Percentiles rank a stretch among this genome's conserved stretches.
phyloP scores from a whole-genome alignment of 306 rosid genomes.

The Vicia sativa region DNA sequence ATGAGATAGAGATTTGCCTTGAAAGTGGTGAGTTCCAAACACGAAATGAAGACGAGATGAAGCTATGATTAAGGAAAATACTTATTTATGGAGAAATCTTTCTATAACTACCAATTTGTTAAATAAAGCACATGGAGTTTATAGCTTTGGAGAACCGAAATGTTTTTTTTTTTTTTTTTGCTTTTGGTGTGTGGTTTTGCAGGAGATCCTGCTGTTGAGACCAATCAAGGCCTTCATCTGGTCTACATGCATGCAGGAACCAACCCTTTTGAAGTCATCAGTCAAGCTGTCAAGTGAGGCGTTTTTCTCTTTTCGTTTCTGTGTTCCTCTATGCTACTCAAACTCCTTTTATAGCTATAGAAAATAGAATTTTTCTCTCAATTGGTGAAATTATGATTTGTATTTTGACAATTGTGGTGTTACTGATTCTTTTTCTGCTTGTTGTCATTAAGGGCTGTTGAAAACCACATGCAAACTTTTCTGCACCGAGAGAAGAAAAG shows the following conservation, averaged over 20 bases:
- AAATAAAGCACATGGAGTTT: too few relatives aligned
- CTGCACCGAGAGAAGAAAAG: neutral
- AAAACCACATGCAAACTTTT: conserved; percentile 27
- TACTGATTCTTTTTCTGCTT: conserved; percentile 35
- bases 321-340: too few relatives aligned
- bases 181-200: conserved; percentile 75
- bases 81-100: conserved; percentile 43
- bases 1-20: conserved; percentile 83
- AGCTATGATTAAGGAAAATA: conserved; percentile 51
- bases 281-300: conserved; percentile 82
- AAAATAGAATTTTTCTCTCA: neutral
- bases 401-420: conserved; percentile 1
- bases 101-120: too few relatives aligned
- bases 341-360: neutral
- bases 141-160: too few relatives aligned
- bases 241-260: conserved; percentile 94
- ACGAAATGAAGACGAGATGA: conserved; percentile 41
- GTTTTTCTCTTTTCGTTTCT: neutral
- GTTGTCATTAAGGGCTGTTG: conserved; percentile 23
- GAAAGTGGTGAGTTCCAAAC: conserved; percentile 92
- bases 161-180: neutral
- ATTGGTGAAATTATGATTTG: conserved; percentile 3
- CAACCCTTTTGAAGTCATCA: conserved; percentile 87
- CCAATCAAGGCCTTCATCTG: conserved; percentile 80
- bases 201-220: conserved; percentile 82